phyloP scores from a whole-genome alignment of 306 rosid genomes.

The Inga leiocalycina region DNA sequence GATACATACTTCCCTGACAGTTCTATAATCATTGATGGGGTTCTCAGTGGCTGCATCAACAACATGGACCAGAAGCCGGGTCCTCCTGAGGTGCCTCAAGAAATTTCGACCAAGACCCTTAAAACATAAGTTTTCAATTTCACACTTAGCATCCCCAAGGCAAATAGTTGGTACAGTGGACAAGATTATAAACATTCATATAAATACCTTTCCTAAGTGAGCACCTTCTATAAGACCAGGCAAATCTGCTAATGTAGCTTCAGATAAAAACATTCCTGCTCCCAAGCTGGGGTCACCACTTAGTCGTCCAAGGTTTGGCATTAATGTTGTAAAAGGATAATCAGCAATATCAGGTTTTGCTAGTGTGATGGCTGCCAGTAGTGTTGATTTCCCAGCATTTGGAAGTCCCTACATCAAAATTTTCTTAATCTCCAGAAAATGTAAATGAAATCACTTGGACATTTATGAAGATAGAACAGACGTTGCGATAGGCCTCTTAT shows the following conservation, averaged over 20 bases:
- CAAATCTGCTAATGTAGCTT: slow-evolving; percentile 95
- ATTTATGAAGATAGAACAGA: background rate
- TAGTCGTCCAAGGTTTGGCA: slow-evolving; percentile 98
- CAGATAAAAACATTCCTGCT: slow-evolving; percentile 86
- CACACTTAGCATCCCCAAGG: slow-evolving; percentile 28
- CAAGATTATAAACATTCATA: slow-evolving; percentile 4
- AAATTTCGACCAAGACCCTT: slow-evolving; percentile 98
- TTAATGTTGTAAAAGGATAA: slow-evolving; percentile 94
- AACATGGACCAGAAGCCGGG: slow-evolving; percentile 87
- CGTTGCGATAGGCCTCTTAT: background rate
- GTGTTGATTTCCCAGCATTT: slow-evolving; percentile 98
- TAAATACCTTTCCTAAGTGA: slow-evolving; percentile 94
- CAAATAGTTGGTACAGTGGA: slow-evolving; percentile 5
- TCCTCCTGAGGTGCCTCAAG: slow-evolving; percentile 91
- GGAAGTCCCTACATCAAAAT: slow-evolving; percentile 82
- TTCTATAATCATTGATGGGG: slow-evolving; percentile 82
- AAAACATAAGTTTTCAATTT: slow-evolving; percentile 25
- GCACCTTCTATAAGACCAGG: slow-evolving; percentile 99
- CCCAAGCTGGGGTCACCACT: slow-evolving; percentile 97
- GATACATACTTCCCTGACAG: slow-evolving; percentile 85
- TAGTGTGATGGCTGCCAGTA: slow-evolving; percentile 90
- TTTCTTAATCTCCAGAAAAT: slow-evolving; percentile 31
- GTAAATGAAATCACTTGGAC: slow-evolving; percentile 23
- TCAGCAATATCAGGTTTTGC: slow-evolving; percentile 97
- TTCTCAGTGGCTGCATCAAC: slow-evolving; percentile 87